Evolutionary conservation across 345 rosid genomes (phyloP).

Genomic region (Heritiera littoralis): DNA sequence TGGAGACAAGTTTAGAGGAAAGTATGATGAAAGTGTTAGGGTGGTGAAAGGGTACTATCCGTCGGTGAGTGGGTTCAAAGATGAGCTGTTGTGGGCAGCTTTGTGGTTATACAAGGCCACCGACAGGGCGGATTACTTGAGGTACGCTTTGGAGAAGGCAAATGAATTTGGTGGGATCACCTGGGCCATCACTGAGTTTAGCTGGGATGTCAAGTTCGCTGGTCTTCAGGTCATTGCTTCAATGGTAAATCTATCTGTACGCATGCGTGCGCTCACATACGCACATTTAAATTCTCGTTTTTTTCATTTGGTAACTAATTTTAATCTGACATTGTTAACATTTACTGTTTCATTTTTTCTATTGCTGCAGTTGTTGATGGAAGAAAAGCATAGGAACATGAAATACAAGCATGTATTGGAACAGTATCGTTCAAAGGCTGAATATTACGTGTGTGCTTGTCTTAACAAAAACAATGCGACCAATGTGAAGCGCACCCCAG

Average conservation of each 20-base stretch:
- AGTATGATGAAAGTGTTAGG: conserved; percentile 53
- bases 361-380: conserved; percentile 38
- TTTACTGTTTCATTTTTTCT: background rate
- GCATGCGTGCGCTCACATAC: background rate
- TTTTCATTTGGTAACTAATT: no score
- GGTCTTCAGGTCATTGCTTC: conserved; percentile 62
- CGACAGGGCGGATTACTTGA: conserved; percentile 44
- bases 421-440: conserved; percentile 48
- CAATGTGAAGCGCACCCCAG: conserved; percentile 59
- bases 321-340: background rate
- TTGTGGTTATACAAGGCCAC: conserved; percentile 76
- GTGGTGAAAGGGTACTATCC: conserved; percentile 57
- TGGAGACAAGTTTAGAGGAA: conserved; percentile 61
- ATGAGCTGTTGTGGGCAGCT: conserved; percentile 77
- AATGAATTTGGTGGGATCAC: conserved; percentile 55
- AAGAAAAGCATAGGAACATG: conserved; percentile 26
- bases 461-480: conserved; percentile 38
- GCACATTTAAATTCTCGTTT: background rate
- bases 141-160: conserved; percentile 47
- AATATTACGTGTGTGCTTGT: conserved; percentile 55
- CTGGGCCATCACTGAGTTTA: conserved; percentile 71
- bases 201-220: conserved; percentile 77
- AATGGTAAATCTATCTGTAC: conserved; percentile 28
- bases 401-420: conserved; percentile 29
- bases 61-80: conserved; percentile 74